Evolutionary conservation across 1,284 basidiomycete species (phyloP), one percentile per base, ranked within the genome.

Genomic region (Tylopilus orsonianus): DNA sequence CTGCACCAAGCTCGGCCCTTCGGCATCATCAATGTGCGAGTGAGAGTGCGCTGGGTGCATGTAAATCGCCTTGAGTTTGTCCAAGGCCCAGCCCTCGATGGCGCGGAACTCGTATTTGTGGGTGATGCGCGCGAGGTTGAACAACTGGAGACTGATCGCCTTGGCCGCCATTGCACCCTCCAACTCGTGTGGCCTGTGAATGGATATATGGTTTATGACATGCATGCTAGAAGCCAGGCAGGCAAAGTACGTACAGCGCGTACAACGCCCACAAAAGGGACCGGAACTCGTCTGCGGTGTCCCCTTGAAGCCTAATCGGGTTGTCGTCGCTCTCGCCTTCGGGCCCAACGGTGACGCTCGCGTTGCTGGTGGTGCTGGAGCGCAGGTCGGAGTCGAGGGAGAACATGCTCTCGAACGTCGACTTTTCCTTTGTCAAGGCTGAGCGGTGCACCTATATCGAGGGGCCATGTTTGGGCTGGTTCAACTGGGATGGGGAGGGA

Each of bases 41-140:
- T 69, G 66, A 30, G 64, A 50, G 19, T 69, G 66, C 33, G 36
- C 44, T 2, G 71, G 64, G 18, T 64, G 68, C 22, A 64, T 66
- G 59, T 71, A 72, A 56, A 62, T 71, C 42, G 57, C 55, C 58
- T 70, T 67, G 41, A 79, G 67, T 16, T 73, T 74, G 37, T 62
- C 54, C 41, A 79, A 64, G 0, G 75, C 72, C 79, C 78, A 80
- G 32, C 51, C 60, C 57, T 78, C 75, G 45, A 75, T 72, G n/a
- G 69, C 71, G 23, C 74, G 69, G 60, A 79, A 80, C 47, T 77
- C 75, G 59, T 80, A 80, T 49, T 80, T 80, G 65, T 80, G 77
- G 5, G 77, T 72, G 47, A 80, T 76, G 9, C 74, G 74, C 16
- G 75, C 71, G 48, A 80, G 73, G 54, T 75, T 67, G 46, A 73